A percentile compares a stretch with the other conserved stretches of the same genome.
These are phyloP conservation scores for Suhomyces maxii DNA, from an alignment of 1,139 yeast species.

Conservation along the genomic window DNA sequence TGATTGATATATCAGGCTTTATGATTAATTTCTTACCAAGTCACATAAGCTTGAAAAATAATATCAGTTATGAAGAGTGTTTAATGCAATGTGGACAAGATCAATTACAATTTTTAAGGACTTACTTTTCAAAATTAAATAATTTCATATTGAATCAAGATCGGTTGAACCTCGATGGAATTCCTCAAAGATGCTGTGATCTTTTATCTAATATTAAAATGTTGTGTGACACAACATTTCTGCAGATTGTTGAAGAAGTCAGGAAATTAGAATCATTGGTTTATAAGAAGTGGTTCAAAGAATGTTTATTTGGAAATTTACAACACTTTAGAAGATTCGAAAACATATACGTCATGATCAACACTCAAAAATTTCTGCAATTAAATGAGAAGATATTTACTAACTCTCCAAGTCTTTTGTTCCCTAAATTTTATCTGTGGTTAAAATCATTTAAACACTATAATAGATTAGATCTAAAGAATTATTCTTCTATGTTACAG, in stretches of 20 bases:
- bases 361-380: background rate
- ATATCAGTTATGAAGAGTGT: background rate
- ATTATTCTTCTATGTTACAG: conserved; percentile 4
- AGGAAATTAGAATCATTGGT: conserved; percentile 15
- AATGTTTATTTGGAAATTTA: conserved; percentile 17
- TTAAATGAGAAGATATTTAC: conserved; percentile 13
- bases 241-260: background rate
- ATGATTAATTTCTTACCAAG: background rate
- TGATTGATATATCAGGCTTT: background rate
- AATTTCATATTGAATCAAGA: background rate
- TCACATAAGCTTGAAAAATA: background rate
- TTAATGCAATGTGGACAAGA: background rate
- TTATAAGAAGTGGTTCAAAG: conserved; percentile 19
- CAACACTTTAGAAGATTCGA: conserved; percentile 22
- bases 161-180: background rate
- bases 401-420: conserved; percentile 26
- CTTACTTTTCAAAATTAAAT: background rate
- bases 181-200: conserved; percentile 2
- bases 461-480: conserved; percentile 1
- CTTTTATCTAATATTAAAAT: background rate
- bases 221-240: background rate
- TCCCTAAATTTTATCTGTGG: conserved; percentile 26
- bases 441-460: conserved; percentile 6
- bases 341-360: conserved; percentile 13
- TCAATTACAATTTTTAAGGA: background rate